phyloP scores from a whole-genome alignment of 2,329 filamentous ascomycete species.

The Fusarium papillatum region DNA sequence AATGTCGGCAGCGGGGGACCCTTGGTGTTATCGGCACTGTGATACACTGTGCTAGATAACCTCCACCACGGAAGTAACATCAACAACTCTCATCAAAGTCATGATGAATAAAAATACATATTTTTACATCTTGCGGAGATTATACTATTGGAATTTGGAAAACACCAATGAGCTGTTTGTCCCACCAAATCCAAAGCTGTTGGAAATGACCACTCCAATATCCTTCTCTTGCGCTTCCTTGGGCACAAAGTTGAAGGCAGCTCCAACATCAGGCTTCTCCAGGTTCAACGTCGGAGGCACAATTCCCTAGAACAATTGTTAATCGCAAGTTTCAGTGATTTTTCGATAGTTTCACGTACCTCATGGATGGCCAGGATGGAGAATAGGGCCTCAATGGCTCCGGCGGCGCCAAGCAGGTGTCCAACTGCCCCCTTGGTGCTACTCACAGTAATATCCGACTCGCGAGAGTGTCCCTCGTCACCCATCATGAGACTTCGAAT shows the following conservation, averaged over 20 bases:
- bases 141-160: slow-evolving; percentile 48
- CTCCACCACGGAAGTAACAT: not conserved
- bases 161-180: slow-evolving; percentile 95
- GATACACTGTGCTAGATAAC: slow-evolving; percentile 19
- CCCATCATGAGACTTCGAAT: slow-evolving; percentile 85
- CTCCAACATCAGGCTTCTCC: slow-evolving; percentile 72
- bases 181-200: slow-evolving; percentile 98
- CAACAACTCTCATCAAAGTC: not conserved
- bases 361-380: slow-evolving; percentile 83
- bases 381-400: slow-evolving; percentile 91
- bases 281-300: slow-evolving; percentile 93
- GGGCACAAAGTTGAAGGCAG: slow-evolving; percentile 89
- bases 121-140: not conserved
- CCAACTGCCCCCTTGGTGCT: slow-evolving; percentile 96
- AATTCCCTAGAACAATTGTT: slow-evolving; percentile 68
- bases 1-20: slow-evolving; percentile 37
- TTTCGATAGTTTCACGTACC: slow-evolving; percentile 64
- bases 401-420: slow-evolving; percentile 91
- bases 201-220: slow-evolving; percentile 85
- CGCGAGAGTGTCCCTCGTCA: slow-evolving; percentile 72
- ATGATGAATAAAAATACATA: slow-evolving; percentile 8
- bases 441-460: slow-evolving; percentile 82
- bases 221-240: slow-evolving; percentile 76
- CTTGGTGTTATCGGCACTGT: slow-evolving; percentile 16
- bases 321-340: not conserved